Evolutionary conservation across 2,329 filamentous ascomycete species (phyloP), one percentile per base, ranked within the genome.

Genomic region (Fonsecaea nubica): DNA sequence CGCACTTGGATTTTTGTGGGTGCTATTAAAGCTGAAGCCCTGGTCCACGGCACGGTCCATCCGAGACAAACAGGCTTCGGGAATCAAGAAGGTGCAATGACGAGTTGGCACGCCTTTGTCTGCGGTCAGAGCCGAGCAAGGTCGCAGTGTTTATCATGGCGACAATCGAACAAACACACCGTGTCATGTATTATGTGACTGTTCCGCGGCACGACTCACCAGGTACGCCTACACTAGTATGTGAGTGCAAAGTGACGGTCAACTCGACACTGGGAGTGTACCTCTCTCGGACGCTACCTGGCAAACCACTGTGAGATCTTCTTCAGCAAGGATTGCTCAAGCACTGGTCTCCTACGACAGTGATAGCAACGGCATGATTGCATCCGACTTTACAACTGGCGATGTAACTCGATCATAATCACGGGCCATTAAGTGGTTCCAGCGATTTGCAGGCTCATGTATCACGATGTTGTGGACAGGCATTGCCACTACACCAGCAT

Each of bases 1-100:
- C 12, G 68, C 83, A 1, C 71, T 89, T 45, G 91, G 91, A 0
- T 91, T 92, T 75, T 74, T 82, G n/a, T 93, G 90, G 88, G 82
- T 92, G 18, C 72, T 89, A 15, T 89, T 85, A 84, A 89, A 85
- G 74, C 76, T 91, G 50, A 74, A 74, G 3, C 56, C 71, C 52
- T 76, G 77, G 30, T 70, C 72, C 21, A 71, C 72, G 15, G 32
- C 38, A 33, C 10, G 42, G 15, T 33, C 63, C 15, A 36, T 21
- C 6, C 10, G 18, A 4, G 50, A 33, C 12, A 32, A 38, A 15
- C 36, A 48, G 18, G 53, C 32, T 4, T 40, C 61, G 42, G 40
- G 35, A 12, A 10, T 13, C 9, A 67, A 63, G 54, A 67, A 67
- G 52, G 35, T 2, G 38, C 65, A 64, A 45, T 67, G 38, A 67